A percentile compares a stretch with the other conserved stretches of the same genome.
phyloP scores from a whole-genome alignment of 768 basidiomycete genomes.

The Lactifluus hygrophoroides region DNA sequence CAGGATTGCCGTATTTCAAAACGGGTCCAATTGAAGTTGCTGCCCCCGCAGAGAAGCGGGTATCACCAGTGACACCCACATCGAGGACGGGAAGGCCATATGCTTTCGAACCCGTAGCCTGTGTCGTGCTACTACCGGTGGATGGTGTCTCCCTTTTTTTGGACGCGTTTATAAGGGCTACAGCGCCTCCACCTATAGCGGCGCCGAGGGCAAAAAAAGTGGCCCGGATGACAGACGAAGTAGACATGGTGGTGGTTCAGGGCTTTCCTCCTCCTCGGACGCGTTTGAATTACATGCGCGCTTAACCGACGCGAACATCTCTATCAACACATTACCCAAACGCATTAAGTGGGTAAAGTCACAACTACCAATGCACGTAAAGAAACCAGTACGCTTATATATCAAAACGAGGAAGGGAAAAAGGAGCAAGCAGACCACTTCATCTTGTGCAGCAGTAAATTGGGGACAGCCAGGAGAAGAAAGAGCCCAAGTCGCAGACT shows the following conservation, averaged over 20 bases:
- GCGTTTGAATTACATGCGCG: background rate
- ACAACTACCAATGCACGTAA: conserved; percentile 20
- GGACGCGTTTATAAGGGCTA: conserved; percentile 38
- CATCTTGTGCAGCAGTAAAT: conserved; percentile 24
- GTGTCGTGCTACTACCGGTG: background rate
- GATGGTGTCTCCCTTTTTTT: conserved; percentile 23
- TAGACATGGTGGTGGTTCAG: conserved; percentile 30
- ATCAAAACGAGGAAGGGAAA: conserved; percentile 6
- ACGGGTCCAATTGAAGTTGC: conserved; percentile 30
- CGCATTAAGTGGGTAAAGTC: conserved; percentile 17
- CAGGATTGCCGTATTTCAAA: conserved; percentile 77
- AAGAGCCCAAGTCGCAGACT: conserved; percentile 15
- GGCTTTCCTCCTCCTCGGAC: background rate
- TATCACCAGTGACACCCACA: conserved; percentile 36
- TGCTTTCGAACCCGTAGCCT: conserved; percentile 23
- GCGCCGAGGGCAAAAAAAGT: conserved; percentile 81
- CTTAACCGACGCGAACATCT: background rate
- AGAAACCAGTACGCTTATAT: conserved; percentile 11
- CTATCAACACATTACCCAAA: conserved; percentile 21
- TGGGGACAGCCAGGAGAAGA: conserved; percentile 15
- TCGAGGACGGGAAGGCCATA: conserved; percentile 36
- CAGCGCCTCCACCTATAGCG: conserved; percentile 68
- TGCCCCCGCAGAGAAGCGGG: conserved; percentile 33
- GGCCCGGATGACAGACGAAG: conserved; percentile 44
- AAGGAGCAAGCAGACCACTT: conserved; percentile 10